Conservation (phyloP, 2,329 filamentous ascomycete species). For the Phyllachora maydis region DNA sequence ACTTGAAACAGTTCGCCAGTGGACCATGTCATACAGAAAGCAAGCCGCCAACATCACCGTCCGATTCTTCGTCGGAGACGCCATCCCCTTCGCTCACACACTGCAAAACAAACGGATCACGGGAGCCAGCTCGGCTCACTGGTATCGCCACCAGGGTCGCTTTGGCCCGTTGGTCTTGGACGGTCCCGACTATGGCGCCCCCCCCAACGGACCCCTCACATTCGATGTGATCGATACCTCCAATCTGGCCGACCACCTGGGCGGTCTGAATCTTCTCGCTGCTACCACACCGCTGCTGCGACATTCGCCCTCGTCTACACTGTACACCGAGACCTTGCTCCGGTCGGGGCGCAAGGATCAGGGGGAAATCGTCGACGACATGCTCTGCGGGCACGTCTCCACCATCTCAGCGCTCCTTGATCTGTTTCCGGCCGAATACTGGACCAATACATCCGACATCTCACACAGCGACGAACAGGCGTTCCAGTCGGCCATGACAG, state of each 20-base stretch:
- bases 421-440: conserved; percentile 24
- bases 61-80: conserved; percentile 25
- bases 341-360: conserved; percentile 9
- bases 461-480: too few species aligned
- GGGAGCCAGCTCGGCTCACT: conserved; percentile 13
- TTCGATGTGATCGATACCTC: conserved; percentile 38
- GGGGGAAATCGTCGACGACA: conserved; percentile 12
- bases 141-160: conserved; percentile 20
- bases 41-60: conserved; percentile 13
- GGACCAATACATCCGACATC: conserved; percentile 22
- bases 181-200: conserved; percentile 14
- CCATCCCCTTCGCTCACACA: conserved; percentile 26
- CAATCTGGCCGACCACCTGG: conserved; percentile 20
- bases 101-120: conserved; percentile 19
- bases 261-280: conserved; percentile 21
- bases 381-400: conserved; percentile 23
- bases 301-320: conserved; percentile 16
- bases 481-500: too few species aligned
- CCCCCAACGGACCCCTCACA: conserved; percentile 12
- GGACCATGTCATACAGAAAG: conserved; percentile 18
- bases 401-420: conserved; percentile 28
- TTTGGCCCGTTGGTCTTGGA: conserved; percentile 19
- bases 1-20: too few species aligned
- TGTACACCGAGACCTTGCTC: conserved; percentile 32
- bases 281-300: conserved; percentile 25